phyloP scores from a whole-genome alignment of 306 rosid species.

The Amphicarpaea edgeworthii region DNA sequence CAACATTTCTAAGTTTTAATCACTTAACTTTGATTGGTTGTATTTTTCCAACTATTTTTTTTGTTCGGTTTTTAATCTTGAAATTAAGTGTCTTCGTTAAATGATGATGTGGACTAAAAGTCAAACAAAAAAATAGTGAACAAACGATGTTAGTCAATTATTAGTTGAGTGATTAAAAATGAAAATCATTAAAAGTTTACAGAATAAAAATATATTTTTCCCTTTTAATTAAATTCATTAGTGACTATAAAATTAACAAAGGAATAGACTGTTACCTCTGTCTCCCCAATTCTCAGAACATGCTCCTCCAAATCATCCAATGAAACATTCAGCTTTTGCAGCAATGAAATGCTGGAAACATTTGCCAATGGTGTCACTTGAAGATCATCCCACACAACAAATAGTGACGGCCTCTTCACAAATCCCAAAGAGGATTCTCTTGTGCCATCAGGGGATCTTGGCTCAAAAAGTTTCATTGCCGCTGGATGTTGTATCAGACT shows the following conservation, averaged over 20 bases:
- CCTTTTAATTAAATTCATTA: too few species aligned
- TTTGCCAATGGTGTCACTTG: slow-evolving; percentile 38
- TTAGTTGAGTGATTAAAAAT: too few species aligned
- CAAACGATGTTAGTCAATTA: too few species aligned
- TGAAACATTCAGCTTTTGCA: slow-evolving; percentile 43
- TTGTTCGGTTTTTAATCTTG: too few species aligned
- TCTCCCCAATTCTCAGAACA: slow-evolving; percentile 16
- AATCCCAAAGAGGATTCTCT: slow-evolving; percentile 32
- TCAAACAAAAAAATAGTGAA: too few species aligned
- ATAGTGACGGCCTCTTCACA: slow-evolving; percentile 48
- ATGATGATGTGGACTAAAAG: too few species aligned
- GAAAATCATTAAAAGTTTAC: too few species aligned
- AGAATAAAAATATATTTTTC: too few species aligned
- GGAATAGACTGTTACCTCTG: slow-evolving; percentile 33
- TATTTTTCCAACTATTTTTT: too few species aligned
- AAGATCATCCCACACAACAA: slow-evolving; percentile 51
- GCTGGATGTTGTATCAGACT: neutral
- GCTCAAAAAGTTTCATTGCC: slow-evolving; percentile 41
- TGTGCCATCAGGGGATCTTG: slow-evolving; percentile 40
- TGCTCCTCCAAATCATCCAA: slow-evolving; percentile 54
- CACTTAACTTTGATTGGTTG: too few species aligned
- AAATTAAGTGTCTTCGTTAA: too few species aligned
- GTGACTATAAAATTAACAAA: neutral
- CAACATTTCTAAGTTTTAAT: too few species aligned
- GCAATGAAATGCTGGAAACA: slow-evolving; percentile 44